Conservation (phyloP, 2,329 filamentous ascomycete species). For the Fonsecaea pugnacius region DNA sequence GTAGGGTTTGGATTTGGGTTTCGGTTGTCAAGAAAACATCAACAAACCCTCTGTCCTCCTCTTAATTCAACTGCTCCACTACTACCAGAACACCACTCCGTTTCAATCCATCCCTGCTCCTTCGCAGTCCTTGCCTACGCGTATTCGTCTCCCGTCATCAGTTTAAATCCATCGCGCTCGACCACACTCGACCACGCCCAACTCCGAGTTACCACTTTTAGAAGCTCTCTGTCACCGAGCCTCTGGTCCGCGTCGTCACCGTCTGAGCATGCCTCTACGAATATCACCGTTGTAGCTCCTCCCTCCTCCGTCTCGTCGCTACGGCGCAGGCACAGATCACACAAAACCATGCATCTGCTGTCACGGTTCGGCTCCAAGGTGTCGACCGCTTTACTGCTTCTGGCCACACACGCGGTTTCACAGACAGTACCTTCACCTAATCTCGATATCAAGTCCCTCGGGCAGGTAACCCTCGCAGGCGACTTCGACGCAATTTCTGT, state of each 20-base stretch:
- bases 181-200: slow-evolving; percentile 9
- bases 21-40: slow-evolving; percentile 13
- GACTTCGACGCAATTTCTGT: slow-evolving; percentile 91
- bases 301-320: slow-evolving; percentile 27
- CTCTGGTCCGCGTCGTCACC: slow-evolving; percentile 12
- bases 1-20: neutral
- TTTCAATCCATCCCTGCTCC: slow-evolving; percentile 32
- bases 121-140: slow-evolving; percentile 12
- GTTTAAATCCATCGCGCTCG: slow-evolving; percentile 15
- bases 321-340: slow-evolving; percentile 32
- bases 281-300: slow-evolving; percentile 28
- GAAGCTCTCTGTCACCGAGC: slow-evolving; percentile 16
- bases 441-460: slow-evolving; percentile 77
- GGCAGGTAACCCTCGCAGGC: slow-evolving; percentile 81
- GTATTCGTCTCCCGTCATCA: slow-evolving; percentile 23
- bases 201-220: slow-evolving; percentile 27
- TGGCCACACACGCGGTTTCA: slow-evolving; percentile 26
- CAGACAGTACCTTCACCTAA: slow-evolving; percentile 66
- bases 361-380: slow-evolving; percentile 30
- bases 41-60: slow-evolving; percentile 10
- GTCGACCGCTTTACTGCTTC: slow-evolving; percentile 27
- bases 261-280: slow-evolving; percentile 32
- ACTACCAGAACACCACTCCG: slow-evolving; percentile 7
- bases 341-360: slow-evolving; percentile 32
- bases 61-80: slow-evolving; percentile 11